phyloP scores from a whole-genome alignment of 352 stramenopile species.

The Phytophthora aleatoria region DNA sequence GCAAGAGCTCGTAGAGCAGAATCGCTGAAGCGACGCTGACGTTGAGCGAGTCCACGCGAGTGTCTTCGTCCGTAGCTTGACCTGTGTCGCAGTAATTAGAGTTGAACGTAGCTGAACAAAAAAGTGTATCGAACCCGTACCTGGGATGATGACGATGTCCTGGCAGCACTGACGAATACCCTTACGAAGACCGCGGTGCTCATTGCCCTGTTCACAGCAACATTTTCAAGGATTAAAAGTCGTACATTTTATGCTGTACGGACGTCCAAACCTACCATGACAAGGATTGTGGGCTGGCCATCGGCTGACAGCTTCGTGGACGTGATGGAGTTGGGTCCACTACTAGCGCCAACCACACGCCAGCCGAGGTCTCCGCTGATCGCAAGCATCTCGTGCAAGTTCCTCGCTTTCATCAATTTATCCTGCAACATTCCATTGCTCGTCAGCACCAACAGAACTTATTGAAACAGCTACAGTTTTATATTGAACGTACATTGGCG shows the following conservation, averaged over 20 bases:
- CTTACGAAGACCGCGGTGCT: constrained; percentile 77
- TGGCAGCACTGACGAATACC: constrained; percentile 74
- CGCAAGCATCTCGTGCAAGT: constrained; percentile 73
- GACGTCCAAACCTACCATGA: constrained; percentile 60
- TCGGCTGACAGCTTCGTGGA: constrained; percentile 51
- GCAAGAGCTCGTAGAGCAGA: constrained; percentile 79
- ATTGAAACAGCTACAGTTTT: not conserved
- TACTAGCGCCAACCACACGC: constrained; percentile 74
- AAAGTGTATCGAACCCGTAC: constrained; percentile 25
- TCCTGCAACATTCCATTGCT: constrained; percentile 33
- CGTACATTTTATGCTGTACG: not conserved
- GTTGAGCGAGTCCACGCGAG: constrained; percentile 81
- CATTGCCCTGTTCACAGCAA: constrained; percentile 56
- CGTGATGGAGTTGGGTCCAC: constrained; percentile 70
- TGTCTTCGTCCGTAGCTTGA: constrained; percentile 60
- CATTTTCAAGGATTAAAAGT: not conserved
- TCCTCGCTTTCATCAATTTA: constrained; percentile 67
- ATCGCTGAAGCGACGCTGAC: constrained; percentile 80
- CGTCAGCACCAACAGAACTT: not conserved
- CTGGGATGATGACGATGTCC: constrained; percentile 76
- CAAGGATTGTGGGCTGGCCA: constrained; percentile 71
- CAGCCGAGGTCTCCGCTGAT: constrained; percentile 71
- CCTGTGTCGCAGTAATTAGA: constrained; percentile 27
- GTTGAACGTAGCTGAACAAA: constrained; percentile 5
- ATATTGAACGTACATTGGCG: constrained; percentile 54